Evolutionary conservation across 495 filamentous ascomycete species (phyloP).

Genomic region (Achaetomiella virescens): DNA sequence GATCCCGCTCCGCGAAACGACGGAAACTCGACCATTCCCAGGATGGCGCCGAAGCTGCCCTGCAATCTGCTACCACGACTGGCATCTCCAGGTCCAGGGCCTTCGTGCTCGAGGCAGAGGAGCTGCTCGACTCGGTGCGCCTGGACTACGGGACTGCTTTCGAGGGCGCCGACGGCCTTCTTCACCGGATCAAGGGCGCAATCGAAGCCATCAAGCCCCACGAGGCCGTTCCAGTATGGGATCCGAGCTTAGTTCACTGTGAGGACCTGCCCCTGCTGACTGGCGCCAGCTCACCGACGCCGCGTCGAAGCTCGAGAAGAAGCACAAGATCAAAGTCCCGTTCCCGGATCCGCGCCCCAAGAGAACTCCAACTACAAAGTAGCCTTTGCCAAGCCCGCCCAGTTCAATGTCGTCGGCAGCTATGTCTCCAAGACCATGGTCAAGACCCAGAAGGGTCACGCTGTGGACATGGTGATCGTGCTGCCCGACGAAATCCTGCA

Average conservation of each 20-base stretch:
- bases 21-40: conserved; percentile 41
- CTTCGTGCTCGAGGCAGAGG: conserved; percentile 85
- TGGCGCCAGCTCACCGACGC: conserved; percentile 54
- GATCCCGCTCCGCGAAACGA: conserved; percentile 41
- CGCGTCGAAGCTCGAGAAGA: conserved; percentile 58
- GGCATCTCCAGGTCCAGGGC: conserved; percentile 47
- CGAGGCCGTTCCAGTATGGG: conserved; percentile 49
- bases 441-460: conserved; percentile 49
- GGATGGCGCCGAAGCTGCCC: conserved; percentile 20
- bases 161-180: conserved; percentile 55
- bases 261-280: background rate
- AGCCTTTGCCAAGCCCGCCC: conserved; percentile 64
- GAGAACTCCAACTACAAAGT: conserved; percentile 74
- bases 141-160: conserved; percentile 63
- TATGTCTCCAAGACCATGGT: conserved; percentile 71
- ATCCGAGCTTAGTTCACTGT: background rate
- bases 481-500: conserved; percentile 79
- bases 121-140: conserved; percentile 64
- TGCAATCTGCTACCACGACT: conserved; percentile 25
- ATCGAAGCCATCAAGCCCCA: conserved; percentile 62
- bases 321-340: conserved; percentile 62
- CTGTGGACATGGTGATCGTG: conserved; percentile 75
- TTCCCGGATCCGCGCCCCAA: conserved; percentile 69
- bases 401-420: conserved; percentile 83
- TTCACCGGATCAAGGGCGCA: conserved; percentile 65